These are phyloP conservation scores for Xylaria grammica DNA, from an alignment of 495 filamentous ascomycete species.

Conservation along the genomic window DNA sequence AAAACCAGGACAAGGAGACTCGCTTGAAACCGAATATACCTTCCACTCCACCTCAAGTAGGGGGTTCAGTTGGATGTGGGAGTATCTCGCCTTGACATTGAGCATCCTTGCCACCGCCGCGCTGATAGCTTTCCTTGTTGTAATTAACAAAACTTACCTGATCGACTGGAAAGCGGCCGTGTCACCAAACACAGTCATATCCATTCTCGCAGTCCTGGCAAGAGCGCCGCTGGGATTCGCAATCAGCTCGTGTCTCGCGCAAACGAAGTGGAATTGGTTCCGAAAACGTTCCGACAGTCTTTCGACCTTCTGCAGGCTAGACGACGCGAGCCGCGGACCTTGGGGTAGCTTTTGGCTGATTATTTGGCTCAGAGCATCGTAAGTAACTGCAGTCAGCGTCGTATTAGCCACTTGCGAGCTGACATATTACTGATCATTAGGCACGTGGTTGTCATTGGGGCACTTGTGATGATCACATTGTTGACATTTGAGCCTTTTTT, in stretches of 20 bases:
- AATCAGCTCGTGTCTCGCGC: conserved; percentile 7
- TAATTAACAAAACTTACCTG: neutral
- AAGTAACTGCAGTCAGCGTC: neutral
- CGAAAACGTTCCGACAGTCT: conserved; percentile 26
- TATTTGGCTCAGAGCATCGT: conserved; percentile 26
- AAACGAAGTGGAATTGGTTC: conserved; percentile 9
- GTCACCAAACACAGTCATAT: neutral
- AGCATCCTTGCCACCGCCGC: neutral
- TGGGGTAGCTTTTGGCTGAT: conserved; percentile 45
- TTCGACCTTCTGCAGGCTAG: conserved; percentile 37
- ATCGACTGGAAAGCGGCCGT: neutral
- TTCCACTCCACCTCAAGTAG: conserved; percentile 2
- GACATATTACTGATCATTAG: neutral
- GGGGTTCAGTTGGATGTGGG: conserved; percentile 40
- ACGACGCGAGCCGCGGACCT: conserved; percentile 47
- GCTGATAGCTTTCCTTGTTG: neutral
- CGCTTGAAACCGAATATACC: too few species aligned
- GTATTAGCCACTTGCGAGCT: neutral
- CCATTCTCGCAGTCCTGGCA: neutral
- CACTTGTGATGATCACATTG: neutral
- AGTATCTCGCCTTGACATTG: neutral
- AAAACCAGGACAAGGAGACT: too few species aligned
- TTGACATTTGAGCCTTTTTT: too few species aligned
- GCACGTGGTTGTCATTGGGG: neutral
- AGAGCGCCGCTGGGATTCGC: neutral